These are phyloP conservation scores for Tricladium varicosporioides DNA, from an alignment of 2,329 filamentous ascomycete genomes.

Conservation along the genomic window DNA sequence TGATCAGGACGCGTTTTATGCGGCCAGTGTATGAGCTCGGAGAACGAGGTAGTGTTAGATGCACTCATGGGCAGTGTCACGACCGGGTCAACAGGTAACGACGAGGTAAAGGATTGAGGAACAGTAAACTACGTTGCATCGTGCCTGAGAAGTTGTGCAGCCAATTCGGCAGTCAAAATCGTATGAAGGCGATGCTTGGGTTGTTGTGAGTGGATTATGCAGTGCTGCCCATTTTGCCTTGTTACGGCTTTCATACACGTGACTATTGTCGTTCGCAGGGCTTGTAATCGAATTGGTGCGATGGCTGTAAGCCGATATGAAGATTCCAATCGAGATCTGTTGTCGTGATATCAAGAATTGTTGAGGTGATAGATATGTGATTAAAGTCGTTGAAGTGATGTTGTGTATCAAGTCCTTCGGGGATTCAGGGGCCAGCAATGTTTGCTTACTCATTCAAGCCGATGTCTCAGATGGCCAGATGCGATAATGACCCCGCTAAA, in stretches of 20 bases:
- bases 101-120: background rate
- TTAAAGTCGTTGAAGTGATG: too few relatives aligned
- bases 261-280: background rate
- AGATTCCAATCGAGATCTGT: background rate
- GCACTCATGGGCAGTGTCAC: background rate
- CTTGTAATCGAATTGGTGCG: background rate
- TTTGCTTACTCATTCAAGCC: too few relatives aligned
- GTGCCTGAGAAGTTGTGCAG: constrained; percentile 4
- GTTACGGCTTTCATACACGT: background rate
- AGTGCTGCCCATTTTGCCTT: background rate
- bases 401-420: too few relatives aligned
- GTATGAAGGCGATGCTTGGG: background rate
- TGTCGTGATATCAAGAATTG: background rate
- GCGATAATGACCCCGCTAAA: too few relatives aligned
- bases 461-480: too few relatives aligned
- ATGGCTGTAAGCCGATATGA: background rate
- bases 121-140: constrained; percentile 3
- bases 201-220: background rate
- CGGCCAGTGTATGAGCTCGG: background rate
- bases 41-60: too few relatives aligned
- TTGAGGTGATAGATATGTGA: too few relatives aligned
- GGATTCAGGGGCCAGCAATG: too few relatives aligned
- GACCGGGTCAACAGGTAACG: constrained; percentile 1
- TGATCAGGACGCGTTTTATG: constrained; percentile 7
- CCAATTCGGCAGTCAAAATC: background rate